Evolutionary conservation across 2,329 filamentous ascomycete genomes (phyloP).

Genomic region (Fusarium sp.): DNA sequence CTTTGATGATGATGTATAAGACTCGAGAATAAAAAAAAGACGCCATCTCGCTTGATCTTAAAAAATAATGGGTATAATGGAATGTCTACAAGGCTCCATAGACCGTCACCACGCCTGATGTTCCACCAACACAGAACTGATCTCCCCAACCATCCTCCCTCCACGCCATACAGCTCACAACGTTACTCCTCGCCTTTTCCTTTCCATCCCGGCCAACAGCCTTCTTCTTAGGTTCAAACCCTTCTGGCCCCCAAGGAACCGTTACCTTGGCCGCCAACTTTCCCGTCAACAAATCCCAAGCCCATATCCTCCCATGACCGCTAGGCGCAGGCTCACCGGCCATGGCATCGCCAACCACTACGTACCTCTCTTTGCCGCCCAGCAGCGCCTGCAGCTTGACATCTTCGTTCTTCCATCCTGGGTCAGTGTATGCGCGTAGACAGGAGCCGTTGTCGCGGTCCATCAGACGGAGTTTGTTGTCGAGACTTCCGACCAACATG

Average conservation of each 20-base stretch:
- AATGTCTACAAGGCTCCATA: slow-evolving; percentile 58
- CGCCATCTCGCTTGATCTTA: neutral
- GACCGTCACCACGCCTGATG: slow-evolving; percentile 72
- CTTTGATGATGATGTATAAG: slow-evolving; percentile 24
- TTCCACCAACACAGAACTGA: slow-evolving; percentile 73
- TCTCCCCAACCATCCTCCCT: slow-evolving; percentile 70
- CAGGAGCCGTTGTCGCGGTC: slow-evolving; percentile 80
- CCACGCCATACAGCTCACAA: slow-evolving; percentile 72
- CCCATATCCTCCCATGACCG: slow-evolving; percentile 72
- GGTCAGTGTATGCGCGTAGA: slow-evolving; percentile 74
- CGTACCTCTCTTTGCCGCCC: slow-evolving; percentile 79
- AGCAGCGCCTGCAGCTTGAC: slow-evolving; percentile 81
- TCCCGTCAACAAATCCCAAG: slow-evolving; percentile 86
- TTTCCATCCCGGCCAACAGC: slow-evolving; percentile 69
- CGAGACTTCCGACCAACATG: slow-evolving; percentile 78
- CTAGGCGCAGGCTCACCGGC: slow-evolving; percentile 38
- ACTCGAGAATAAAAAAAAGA: slow-evolving; percentile 5
- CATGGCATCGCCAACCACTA: slow-evolving; percentile 83
- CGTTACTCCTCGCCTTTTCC: slow-evolving; percentile 67
- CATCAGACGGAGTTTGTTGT: slow-evolving; percentile 82
- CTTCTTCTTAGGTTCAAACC: slow-evolving; percentile 60
- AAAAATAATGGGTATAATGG: slow-evolving; percentile 2
- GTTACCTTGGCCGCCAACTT: slow-evolving; percentile 71
- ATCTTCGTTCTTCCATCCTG: slow-evolving; percentile 70
- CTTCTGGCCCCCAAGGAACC: slow-evolving; percentile 66